Evolutionary conservation across 208 protist genomes (phyloP).

Genomic region (Wallacemonas sp.): DNA sequence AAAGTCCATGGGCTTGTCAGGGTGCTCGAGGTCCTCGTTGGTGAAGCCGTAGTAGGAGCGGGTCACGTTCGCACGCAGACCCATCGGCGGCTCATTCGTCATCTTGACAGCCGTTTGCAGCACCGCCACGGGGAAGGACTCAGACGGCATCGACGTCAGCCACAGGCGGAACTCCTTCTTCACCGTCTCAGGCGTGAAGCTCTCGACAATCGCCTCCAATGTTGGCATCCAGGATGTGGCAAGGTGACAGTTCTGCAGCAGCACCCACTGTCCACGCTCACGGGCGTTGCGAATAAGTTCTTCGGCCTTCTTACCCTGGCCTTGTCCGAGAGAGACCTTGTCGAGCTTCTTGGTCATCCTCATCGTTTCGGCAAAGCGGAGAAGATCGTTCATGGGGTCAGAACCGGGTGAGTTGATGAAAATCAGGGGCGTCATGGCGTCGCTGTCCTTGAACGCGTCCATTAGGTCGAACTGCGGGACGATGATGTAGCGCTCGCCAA

Average conservation of each 20-base stretch:
- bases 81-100: slow-evolving; percentile 99
- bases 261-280: slow-evolving; percentile 93
- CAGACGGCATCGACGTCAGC: slow-evolving; percentile 97
- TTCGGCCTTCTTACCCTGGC: slow-evolving; percentile 94
- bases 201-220: slow-evolving; percentile 94
- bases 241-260: slow-evolving; percentile 98
- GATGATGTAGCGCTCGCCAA: slow-evolving; percentile 94
- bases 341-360: slow-evolving; percentile 93
- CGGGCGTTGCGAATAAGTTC: slow-evolving; percentile 84
- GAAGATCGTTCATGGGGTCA: slow-evolving; percentile 94
- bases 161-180: slow-evolving; percentile 98
- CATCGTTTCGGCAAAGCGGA: slow-evolving; percentile 95
- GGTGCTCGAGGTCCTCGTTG: slow-evolving; percentile 85
- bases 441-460: slow-evolving; percentile 94
- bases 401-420: slow-evolving; percentile 97
- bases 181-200: slow-evolving; percentile 91
- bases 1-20: slow-evolving; percentile 83
- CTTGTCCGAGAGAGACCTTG: slow-evolving; percentile 96
- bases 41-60: slow-evolving; percentile 93
- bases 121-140: slow-evolving; percentile 97
- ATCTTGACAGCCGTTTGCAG: slow-evolving; percentile 98
- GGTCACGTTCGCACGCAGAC: slow-evolving; percentile 95
- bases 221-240: slow-evolving; percentile 94
- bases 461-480: slow-evolving; percentile 95
- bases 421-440: slow-evolving; percentile 93